Evolutionary conservation across 2,329 filamentous ascomycete species (phyloP), one percentile per base, ranked within the genome.

Genomic region (Sporothrix humicola): DNA sequence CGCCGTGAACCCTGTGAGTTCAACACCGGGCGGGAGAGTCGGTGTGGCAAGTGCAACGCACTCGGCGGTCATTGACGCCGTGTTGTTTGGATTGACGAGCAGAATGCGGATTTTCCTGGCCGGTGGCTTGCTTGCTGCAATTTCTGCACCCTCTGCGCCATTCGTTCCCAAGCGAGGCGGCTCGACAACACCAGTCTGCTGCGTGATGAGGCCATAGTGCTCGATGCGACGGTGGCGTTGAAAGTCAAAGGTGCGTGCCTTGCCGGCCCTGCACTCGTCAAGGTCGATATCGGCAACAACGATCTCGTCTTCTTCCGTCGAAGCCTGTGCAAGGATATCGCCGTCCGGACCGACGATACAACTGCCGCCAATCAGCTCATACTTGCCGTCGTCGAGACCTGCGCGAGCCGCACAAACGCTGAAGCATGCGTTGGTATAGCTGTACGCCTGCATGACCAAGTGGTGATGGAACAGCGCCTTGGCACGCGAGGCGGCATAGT

Each of bases 381-480:
- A 76, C 69, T 83, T 81, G 20, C 84, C 84, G 78, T 87, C 85
- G 76, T 87, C 86, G 9, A 83, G 73, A 2, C 86, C 86, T 56
- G 83, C 84, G 66, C 85, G 83, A 5, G 84, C 85, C 1, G 83
- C 81, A 66, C 81, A 82, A 73, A 88, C 82, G 48, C 82, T 83
- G 77, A 86, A 88, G 74, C 83, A 85, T 20, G 83, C 81, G 77
- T 88, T 86, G 78, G 85, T 86, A 77, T 87, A 87, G 75, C 82
- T 84, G 73, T 86, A 84, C 0, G 82, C 81, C 78, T 87, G 85
- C 82, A 86, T 84, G 15, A 85, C 83, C 15, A 87, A 79, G 65
- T 82, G 80, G 75, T 87, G 85, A 74, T 87, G 85, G 78, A 86
- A 85, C 12, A 86, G 79, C 0, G 85, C 84, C 74, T 84, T 80